Conservation (phyloP, 106 monocot genomes). For the Platanthera guangdongensis region DNA sequence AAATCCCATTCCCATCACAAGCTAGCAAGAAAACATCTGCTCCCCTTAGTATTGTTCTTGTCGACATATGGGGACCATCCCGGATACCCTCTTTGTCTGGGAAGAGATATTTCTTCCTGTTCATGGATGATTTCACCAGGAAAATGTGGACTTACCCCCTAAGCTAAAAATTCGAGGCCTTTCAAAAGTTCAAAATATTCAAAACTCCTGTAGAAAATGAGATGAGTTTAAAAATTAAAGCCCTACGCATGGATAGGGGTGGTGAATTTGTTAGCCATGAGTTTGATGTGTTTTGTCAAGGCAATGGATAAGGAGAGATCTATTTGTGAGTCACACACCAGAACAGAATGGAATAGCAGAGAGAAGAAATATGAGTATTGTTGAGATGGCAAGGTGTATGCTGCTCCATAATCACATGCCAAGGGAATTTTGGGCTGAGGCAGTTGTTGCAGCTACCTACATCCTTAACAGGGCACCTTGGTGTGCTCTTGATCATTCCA, state of each 20-base stretch:
- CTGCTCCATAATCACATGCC: neutral
- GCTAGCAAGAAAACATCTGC: no score
- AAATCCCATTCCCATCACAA: no score
- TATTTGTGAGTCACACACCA: neutral
- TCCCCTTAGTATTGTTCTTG: neutral
- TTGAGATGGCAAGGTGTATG: constrained; percentile 3
- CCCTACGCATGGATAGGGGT: neutral
- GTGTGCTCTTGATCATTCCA: neutral
- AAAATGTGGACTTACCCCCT: neutral
- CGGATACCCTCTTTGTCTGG: neutral
- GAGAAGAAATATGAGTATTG: neutral
- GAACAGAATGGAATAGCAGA: constrained; percentile 15
- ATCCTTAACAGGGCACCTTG: neutral
- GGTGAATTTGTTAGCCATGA: neutral
- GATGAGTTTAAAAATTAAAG: neutral
- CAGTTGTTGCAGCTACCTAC: neutral
- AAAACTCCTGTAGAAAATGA: neutral
- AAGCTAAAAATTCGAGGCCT: neutral
- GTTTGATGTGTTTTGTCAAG: neutral
- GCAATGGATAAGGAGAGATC: neutral
- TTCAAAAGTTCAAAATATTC: neutral
- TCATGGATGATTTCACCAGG: constrained; percentile 4
- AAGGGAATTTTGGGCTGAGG: neutral
- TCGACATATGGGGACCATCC: neutral
- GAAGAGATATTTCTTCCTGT: neutral